Conservation (phyloP, 805 yeast genomes). For the Kodamaea restingae region DNA sequence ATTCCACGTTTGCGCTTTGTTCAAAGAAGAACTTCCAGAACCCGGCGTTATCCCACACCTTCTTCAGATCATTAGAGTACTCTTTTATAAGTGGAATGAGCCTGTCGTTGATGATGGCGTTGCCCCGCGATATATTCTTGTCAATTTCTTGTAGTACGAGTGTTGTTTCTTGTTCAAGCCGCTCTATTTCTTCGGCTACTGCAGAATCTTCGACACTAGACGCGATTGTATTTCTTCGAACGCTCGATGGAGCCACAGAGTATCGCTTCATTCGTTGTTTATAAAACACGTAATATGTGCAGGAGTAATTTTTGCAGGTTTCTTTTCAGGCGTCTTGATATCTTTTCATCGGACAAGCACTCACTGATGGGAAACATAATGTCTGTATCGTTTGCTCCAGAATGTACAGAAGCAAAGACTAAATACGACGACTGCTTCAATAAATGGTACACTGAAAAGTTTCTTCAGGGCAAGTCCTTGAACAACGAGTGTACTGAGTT, state of each 20-base stretch:
- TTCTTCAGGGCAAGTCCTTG: slow-evolving; percentile 49
- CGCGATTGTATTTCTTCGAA: slow-evolving; percentile 26
- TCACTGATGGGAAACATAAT: slow-evolving; percentile 39
- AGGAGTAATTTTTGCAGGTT: neutral
- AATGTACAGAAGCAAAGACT: slow-evolving; percentile 83
- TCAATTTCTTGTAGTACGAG: slow-evolving; percentile 75
- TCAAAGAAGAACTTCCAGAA: slow-evolving; percentile 82
- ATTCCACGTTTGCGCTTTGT: slow-evolving; percentile 62
- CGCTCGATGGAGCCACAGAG: slow-evolving; percentile 32
- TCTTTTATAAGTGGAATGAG: slow-evolving; percentile 64
- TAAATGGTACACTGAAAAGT: slow-evolving; percentile 90
- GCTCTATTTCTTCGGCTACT: slow-evolving; percentile 42
- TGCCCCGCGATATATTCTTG: slow-evolving; percentile 63
- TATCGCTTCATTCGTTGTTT: slow-evolving; percentile 27
- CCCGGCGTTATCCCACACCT: slow-evolving; percentile 61
- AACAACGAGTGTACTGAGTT: slow-evolving; percentile 87
- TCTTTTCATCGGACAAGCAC: neutral
- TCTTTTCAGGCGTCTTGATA: neutral
- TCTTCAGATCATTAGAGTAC: slow-evolving; percentile 54
- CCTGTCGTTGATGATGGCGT: slow-evolving; percentile 60
- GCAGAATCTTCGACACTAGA: slow-evolving; percentile 12
- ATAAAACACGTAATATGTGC: slow-evolving; percentile 1
- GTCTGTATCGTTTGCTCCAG: slow-evolving; percentile 89
- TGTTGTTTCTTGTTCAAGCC: slow-evolving; percentile 76
- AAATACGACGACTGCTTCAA: slow-evolving; percentile 92